Percentiles rank a stretch among this genome's conserved stretches.
Conservation (phyloP, 371 early-diverging fungal genomes). For the Chytridiales sp. region DNA sequence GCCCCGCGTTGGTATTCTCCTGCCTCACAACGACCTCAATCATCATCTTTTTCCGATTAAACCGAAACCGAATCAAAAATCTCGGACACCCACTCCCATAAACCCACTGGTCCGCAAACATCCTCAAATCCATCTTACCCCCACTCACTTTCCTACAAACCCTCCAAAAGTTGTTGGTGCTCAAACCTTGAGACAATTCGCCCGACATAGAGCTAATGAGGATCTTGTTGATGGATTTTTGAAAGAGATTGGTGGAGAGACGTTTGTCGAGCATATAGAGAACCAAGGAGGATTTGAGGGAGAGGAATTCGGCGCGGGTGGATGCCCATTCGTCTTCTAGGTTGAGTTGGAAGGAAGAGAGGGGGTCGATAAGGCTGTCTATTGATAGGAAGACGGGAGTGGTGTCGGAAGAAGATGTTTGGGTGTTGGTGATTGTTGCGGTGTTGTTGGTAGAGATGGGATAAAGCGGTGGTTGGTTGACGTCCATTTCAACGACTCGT, state of each 20-base stretch:
- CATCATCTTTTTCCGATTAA: conserved; percentile 91
- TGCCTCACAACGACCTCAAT: conserved; percentile 88
- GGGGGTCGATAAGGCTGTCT: conserved; percentile 15
- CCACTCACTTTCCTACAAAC: conserved; percentile 78
- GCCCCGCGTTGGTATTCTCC: conserved; percentile 66
- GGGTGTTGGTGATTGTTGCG: not conserved
- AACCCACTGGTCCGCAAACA: conserved; percentile 93
- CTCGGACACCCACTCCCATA: conserved; percentile 79
- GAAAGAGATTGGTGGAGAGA: conserved; percentile 45
- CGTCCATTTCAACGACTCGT: conserved; percentile 74
- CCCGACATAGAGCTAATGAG: conserved; percentile 78
- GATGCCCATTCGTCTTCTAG: conserved; percentile 59
- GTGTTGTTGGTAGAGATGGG: conserved; percentile 25
- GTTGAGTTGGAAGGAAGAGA: conserved; percentile 50
- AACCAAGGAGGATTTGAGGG: conserved; percentile 83
- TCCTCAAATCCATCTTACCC: conserved; percentile 67
- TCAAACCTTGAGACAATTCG: conserved; percentile 75
- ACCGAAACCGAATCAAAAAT: conserved; percentile 73
- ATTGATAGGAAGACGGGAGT: conserved; percentile 10
- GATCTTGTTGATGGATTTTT: conserved; percentile 78
- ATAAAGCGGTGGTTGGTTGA: conserved; percentile 81
- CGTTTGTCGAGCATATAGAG: conserved; percentile 91
- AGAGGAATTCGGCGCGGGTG: conserved; percentile 64
- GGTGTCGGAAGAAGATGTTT: not conserved
- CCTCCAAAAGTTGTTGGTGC: conserved; percentile 78